Evolutionary conservation across 306 rosid genomes (phyloP).

Genomic region (Cucumis melo): DNA sequence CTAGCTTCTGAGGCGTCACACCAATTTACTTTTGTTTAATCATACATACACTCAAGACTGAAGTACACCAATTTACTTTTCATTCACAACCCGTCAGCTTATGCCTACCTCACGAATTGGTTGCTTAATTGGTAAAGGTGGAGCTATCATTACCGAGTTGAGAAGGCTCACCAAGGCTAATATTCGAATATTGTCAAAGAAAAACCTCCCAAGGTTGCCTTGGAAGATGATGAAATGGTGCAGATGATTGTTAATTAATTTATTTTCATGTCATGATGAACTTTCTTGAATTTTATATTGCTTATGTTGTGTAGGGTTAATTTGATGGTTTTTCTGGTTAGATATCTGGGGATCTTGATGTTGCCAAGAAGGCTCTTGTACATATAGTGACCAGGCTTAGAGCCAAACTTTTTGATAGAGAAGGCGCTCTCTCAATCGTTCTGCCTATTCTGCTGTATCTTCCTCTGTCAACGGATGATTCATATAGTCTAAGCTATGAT

Average conservation of each 20-base stretch:
- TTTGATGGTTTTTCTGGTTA: slow-evolving; percentile 11
- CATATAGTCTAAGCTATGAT: no score
- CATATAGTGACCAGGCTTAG: no score
- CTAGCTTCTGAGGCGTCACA: no score
- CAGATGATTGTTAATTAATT: slow-evolving; percentile 34
- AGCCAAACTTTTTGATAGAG: no score
- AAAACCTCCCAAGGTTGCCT: slow-evolving; percentile 85
- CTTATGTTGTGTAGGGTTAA: slow-evolving; percentile 10
- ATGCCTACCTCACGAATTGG: slow-evolving; percentile 92
- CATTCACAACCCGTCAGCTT: slow-evolving; percentile 82
- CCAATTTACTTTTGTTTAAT: no score
- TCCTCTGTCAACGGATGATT: no score
- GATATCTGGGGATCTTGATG: slow-evolving; percentile 90
- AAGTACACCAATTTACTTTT: no score
- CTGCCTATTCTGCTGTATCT: no score
- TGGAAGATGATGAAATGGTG: slow-evolving; percentile 96
- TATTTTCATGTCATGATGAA: neutral
- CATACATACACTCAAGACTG: no score
- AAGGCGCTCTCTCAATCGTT: no score
- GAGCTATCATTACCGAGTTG: slow-evolving; percentile 86
- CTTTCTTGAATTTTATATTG: neutral
- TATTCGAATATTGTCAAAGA: slow-evolving; percentile 79
- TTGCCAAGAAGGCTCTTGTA: slow-evolving; percentile 96
- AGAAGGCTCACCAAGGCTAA: slow-evolving; percentile 89
- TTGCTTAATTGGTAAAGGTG: slow-evolving; percentile 98